Evolutionary conservation across 2,329 filamentous ascomycete species (phyloP), one percentile per base, ranked within the genome.

Genomic region (Ascochyta lentis): DNA sequence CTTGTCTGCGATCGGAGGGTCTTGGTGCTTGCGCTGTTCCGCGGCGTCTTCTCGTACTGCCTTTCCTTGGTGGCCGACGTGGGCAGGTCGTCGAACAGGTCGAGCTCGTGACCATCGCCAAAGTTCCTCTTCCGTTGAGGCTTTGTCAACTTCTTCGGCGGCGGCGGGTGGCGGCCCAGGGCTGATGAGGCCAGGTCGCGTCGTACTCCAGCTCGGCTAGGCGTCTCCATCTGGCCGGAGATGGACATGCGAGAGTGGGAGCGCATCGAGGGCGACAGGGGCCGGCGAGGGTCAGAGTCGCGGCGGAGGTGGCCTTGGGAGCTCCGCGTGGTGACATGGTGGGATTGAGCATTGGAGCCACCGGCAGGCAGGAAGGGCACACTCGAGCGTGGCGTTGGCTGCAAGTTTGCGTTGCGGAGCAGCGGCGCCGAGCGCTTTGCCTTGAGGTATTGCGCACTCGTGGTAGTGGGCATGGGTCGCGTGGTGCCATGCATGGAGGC

Each of bases 81-180:
- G 1, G 94, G 94, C 52, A 99, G 80, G 76, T 99, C 95, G 72
- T 99, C 95, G 72, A 99, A 98, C 2, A 85, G 87, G 65, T 98
- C 94, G 31, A 99, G 82, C 76, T 99, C 95, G 57, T 89, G 90
- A 15, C 95, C 95, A 74, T 97, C 92, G 12, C 95, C 95, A 77
- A 96, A 99, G 38, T 68, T 66, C 10, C 65, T 64, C 56, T 72
- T 73, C 19, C 66, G 65, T 45, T 66, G 65, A 35, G 67, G 70
- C 43, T 69, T 65, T 5, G 65, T 67, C 15, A 70, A 54, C 80
- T 89, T 89, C 6, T 83, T 78, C 15, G 66, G 66, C 45, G 83
- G 76, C 38, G 83, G 80, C 49, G 84, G 83, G 57, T 81, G 78
- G 41, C 79, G 76, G 46, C 80, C 75, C 27, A 84, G 70, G 19